Base-by-base conservation (phyloP, 495 filamentous ascomycete species). In the Penicillium desertorum region DNA sequence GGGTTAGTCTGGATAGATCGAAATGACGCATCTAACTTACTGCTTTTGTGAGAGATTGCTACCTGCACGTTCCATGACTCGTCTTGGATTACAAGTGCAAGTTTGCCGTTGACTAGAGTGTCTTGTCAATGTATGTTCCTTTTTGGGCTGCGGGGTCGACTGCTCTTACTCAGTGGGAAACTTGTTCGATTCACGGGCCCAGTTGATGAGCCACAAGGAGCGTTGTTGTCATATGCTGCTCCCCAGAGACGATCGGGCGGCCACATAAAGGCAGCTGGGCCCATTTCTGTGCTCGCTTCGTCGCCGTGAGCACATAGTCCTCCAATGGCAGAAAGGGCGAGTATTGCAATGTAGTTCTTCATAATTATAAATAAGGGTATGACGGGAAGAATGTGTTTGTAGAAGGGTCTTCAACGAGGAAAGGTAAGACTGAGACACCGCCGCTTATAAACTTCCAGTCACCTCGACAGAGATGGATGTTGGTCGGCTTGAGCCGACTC, bases 261-360 rank as follows among this genome's bases (percentile, higher is more conserved):
- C 80, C 80, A 83, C 29, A 83, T 62, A 58, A 83, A 81, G 20
- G 78, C 79, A 17, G 76, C 79, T 5, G 80, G 77, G 0, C 80
- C 80, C 78, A 81, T 81, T n/a, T 72, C 67, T 20, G 58, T 54
- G 41, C 41, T 43, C 7, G 60, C 57, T 16, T 57, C 63, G n/a
- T 52, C 54, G 4, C 29, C 47, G 20, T 43, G 41, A 19, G 59
- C 59, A 37, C 51, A 46, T 7, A 32, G 32, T n/a, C 42, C 14
- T n/a, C 42, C 14, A n/a, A 37, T 9, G 2, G 34, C 39, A 5
- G 32, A 57, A 6, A 65, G 16, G 14, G 56, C 54, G 34, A 67
- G 36, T 1, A 67, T 44, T 14, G 29, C 42, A 17, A 25, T 32
- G 30, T 41, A 41, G 36, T 23, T 45, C 5, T 44, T 52, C 61